These are phyloP conservation scores for Pseudonitzschia multistriata DNA, from an alignment of 108 stramenopile species.

Conservation along the genomic window DNA sequence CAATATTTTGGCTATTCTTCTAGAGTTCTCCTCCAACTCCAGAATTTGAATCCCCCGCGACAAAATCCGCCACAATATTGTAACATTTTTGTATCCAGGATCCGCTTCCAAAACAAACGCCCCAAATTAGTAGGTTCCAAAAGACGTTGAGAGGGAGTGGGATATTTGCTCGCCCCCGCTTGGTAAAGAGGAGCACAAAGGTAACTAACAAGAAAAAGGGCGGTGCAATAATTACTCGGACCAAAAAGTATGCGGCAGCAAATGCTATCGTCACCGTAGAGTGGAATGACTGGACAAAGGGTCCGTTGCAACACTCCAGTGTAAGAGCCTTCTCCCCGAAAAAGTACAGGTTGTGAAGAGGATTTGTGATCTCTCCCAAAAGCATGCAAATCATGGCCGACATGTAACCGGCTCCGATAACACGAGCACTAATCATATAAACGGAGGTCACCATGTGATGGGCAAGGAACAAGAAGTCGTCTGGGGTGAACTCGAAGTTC, in stretches of 20 bases:
- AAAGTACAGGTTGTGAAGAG: conserved; percentile 46
- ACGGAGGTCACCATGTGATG: conserved; percentile 61
- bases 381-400: conserved; percentile 69
- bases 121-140: conserved; percentile 61
- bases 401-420: conserved; percentile 55
- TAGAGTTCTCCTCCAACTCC: neutral
- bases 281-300: conserved; percentile 27
- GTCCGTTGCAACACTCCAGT: conserved; percentile 46
- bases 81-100: conserved; percentile 11
- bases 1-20: no score
- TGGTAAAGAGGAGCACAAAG: conserved; percentile 42
- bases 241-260: conserved; percentile 34
- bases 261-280: conserved; percentile 36
- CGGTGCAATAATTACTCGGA: conserved; percentile 50
- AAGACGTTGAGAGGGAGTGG: conserved; percentile 39
- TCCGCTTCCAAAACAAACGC: conserved; percentile 45
- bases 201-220: conserved; percentile 40
- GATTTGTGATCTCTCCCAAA: conserved; percentile 66
- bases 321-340: conserved; percentile 40
- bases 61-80: conserved; percentile 4
- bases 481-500: conserved; percentile 5
- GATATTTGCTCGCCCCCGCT: conserved; percentile 41
- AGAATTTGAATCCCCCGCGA: no score
- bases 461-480: conserved; percentile 43
- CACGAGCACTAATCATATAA: conserved; percentile 55